Percentiles rank a stretch among this genome's conserved stretches.
Conservation (phyloP, 1,284 basidiomycete species). For the Serendipita sp. region DNA sequence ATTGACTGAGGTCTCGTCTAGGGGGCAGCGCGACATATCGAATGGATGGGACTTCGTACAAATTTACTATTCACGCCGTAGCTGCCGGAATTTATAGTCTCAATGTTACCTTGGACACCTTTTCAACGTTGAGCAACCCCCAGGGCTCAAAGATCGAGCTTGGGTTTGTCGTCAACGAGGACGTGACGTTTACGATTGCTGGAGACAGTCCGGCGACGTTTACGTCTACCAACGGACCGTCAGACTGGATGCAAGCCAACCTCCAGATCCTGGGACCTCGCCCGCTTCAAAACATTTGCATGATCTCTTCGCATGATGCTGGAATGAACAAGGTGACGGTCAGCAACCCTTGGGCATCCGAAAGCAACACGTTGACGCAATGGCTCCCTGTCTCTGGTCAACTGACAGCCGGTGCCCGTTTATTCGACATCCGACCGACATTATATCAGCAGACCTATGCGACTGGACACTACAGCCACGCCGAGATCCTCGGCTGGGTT, state of each 20-base stretch:
- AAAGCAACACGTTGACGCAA: constrained; percentile 5
- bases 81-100: too few species aligned
- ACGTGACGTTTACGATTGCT: background rate
- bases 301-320: too few species aligned
- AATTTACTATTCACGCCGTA: too few species aligned
- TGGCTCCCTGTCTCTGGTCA: background rate
- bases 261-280: background rate
- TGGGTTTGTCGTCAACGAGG: background rate
- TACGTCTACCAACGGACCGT: background rate
- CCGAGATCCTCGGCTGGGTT: background rate
- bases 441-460: background rate
- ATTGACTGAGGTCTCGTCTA: too few species aligned
- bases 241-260: background rate
- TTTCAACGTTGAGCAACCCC: background rate
- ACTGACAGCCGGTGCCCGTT: background rate
- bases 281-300: background rate
- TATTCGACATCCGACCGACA: constrained; percentile 4
- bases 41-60: too few species aligned
- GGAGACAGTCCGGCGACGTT: background rate
- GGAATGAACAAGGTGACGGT: too few species aligned
- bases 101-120: too few species aligned
- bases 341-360: background rate
- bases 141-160: background rate
- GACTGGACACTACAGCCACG: background rate
- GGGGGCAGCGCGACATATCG: too few species aligned